A percentile compares a stretch with the other conserved stretches of the same genome.
phyloP scores from a whole-genome alignment of 176 grass and related monocot species.

The Tillandsia leiboldiana region DNA sequence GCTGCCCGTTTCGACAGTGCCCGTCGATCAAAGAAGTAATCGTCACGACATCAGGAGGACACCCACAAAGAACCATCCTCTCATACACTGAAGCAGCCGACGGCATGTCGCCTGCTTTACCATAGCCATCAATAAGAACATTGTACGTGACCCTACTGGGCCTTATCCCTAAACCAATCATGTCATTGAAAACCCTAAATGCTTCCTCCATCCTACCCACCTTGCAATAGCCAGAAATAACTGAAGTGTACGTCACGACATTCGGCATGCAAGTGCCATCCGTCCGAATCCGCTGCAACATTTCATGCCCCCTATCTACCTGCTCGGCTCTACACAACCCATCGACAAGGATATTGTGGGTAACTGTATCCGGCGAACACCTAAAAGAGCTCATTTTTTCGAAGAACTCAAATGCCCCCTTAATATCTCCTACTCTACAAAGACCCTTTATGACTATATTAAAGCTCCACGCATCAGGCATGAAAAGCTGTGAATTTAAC shows the following conservation, averaged over 20 bases:
- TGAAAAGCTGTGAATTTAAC: conserved; percentile 31
- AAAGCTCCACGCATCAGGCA: conserved; percentile 60
- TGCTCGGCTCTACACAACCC: conserved; percentile 52
- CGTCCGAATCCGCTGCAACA: conserved; percentile 52
- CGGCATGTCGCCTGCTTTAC: conserved; percentile 48
- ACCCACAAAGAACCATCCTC: conserved; percentile 45
- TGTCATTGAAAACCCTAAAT: conserved; percentile 47
- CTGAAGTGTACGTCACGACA: conserved; percentile 79
- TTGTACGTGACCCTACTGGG: conserved; percentile 75
- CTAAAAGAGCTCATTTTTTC: conserved; percentile 58
- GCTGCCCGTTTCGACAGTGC: conserved; percentile 55
- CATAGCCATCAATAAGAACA: conserved; percentile 88
- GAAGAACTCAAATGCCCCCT: conserved; percentile 47
- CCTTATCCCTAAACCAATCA: conserved; percentile 42
- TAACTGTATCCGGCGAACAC: conserved; percentile 59
- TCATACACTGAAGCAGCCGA: conserved; percentile 54
- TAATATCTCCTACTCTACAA: conserved; percentile 48
- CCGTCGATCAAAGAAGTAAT: conserved; percentile 96
- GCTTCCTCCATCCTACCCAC: conserved; percentile 61
- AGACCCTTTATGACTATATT: conserved; percentile 69
- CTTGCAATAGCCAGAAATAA: conserved; percentile 73
- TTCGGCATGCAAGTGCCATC: conserved; percentile 56
- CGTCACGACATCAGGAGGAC: conserved; percentile 74
- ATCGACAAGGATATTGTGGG: conserved; percentile 76
- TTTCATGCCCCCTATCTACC: conserved; percentile 40